Percentiles rank a stretch among this genome's conserved stretches.
Conservation (phyloP, 2,329 filamentous ascomycete genomes). For the Mollisiaceae sp. region DNA sequence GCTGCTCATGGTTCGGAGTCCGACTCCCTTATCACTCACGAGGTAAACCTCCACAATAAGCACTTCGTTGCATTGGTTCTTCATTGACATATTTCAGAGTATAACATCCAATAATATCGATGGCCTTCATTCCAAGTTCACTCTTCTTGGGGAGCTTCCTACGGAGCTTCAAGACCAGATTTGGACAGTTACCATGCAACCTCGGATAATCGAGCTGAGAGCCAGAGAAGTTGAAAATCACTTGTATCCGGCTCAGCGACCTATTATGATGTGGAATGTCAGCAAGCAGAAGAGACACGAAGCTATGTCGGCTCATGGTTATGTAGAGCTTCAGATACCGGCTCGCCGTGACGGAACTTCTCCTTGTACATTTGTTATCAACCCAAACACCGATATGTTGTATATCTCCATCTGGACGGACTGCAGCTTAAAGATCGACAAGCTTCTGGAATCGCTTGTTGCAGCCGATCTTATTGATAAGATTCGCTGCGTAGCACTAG, state of each 20-base stretch:
- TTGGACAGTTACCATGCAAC: background rate
- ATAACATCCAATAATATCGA: background rate
- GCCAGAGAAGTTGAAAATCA: background rate
- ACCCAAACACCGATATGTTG: background rate
- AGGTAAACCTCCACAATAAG: background rate
- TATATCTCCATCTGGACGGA: constrained; percentile 3
- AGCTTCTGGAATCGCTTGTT: background rate
- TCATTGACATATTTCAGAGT: background rate
- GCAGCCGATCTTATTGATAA: background rate
- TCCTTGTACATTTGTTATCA: constrained; percentile 5
- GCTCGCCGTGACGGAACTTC: background rate
- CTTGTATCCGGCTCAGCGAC: background rate
- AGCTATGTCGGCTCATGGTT: background rate
- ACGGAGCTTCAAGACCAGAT: constrained; percentile 4
- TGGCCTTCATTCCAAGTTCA: background rate
- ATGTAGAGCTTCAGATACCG: background rate
- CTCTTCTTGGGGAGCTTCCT: background rate
- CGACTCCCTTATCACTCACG: background rate
- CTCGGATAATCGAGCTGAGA: background rate
- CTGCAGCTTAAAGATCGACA: background rate
- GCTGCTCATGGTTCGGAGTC: background rate
- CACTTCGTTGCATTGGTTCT: background rate
- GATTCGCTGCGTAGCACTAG: background rate
- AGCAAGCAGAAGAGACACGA: background rate
- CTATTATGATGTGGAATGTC: background rate